Conservation (phyloP, 2,329 filamentous ascomycete genomes). For the Macroventuria anomochaeta region DNA sequence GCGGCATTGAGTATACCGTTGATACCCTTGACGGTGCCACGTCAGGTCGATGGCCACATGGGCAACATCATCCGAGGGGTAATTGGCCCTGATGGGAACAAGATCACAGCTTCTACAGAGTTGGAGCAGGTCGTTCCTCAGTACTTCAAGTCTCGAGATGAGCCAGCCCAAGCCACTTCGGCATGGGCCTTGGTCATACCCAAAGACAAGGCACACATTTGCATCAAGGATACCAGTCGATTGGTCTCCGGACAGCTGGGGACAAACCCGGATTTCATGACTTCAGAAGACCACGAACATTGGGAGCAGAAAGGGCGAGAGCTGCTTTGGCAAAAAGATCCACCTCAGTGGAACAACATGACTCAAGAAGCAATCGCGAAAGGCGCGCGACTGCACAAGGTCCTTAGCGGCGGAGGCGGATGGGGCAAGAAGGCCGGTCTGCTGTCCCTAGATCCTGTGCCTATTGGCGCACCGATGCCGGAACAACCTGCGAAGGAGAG, state of each 20-base stretch:
- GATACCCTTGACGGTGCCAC: conserved; percentile 67
- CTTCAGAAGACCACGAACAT: background rate
- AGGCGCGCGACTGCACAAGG: conserved; percentile 54
- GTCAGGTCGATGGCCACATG: conserved; percentile 69
- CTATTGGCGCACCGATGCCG: conserved; percentile 3
- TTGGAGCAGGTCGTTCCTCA: conserved; percentile 69
- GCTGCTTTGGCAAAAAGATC: conserved; percentile 22
- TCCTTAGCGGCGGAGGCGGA: conserved; percentile 80
- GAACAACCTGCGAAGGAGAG: conserved; percentile 10
- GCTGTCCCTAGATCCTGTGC: conserved; percentile 73
- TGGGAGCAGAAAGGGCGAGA: background rate
- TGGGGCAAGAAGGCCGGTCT: conserved; percentile 84
- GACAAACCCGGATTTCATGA: background rate
- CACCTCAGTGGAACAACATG: conserved; percentile 28
- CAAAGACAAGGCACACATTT: conserved; percentile 7
- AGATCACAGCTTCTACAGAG: conserved; percentile 71
- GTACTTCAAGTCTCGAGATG: conserved; percentile 57
- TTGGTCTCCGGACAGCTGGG: background rate
- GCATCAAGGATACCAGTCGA: background rate
- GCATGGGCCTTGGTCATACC: conserved; percentile 78
- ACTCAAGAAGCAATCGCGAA: conserved; percentile 27
- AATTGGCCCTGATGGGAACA: conserved; percentile 52
- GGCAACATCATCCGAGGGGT: conserved; percentile 80
- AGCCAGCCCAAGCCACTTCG: conserved; percentile 59
- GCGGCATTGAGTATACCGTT: conserved; percentile 57